Evolutionary conservation across 257 asterid genomes (phyloP).

Genomic region (Leonotis leonurus): DNA sequence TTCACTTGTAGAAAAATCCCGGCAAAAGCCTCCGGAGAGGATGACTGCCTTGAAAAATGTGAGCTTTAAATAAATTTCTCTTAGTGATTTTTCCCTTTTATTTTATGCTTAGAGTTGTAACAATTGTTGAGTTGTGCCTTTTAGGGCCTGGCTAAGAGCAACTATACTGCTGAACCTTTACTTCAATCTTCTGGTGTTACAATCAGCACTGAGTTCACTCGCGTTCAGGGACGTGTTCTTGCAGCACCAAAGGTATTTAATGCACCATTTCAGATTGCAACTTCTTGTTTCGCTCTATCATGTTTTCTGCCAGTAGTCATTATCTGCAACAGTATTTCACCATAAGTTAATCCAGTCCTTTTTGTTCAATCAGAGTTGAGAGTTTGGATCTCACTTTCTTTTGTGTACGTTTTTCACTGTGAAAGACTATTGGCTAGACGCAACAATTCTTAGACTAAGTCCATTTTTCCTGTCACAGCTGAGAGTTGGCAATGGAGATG

Average conservation of each 20-base stretch:
- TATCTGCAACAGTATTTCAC: not conserved
- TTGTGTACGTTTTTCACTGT: not conserved
- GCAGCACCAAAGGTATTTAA: conserved; percentile 50
- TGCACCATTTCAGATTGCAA: not conserved
- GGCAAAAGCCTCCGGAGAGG: conserved; percentile 68
- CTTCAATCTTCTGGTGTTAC: conserved; percentile 46
- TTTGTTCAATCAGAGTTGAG: not conserved
- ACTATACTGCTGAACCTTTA: conserved; percentile 47
- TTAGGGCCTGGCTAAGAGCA: conserved; percentile 48
- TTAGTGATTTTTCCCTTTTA: not conserved
- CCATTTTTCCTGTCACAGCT: conserved; percentile 29
- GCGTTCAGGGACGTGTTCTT: conserved; percentile 55
- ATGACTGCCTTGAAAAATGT: conserved; percentile 44
- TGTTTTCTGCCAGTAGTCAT: not conserved
- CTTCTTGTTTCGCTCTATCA: not conserved
- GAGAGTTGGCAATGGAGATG: conserved; percentile 45
- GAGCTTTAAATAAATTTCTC: not conserved
- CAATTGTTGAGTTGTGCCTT: not conserved
- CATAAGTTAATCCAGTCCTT: not conserved
- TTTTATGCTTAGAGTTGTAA: not conserved
- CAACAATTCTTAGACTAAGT: not conserved
- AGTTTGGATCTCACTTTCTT: not conserved
- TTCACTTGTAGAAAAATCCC: conserved; percentile 64
- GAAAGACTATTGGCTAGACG: not conserved
- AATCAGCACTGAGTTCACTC: conserved; percentile 38